Evolutionary conservation across 1,284 basidiomycete genomes (phyloP).

Genomic region (Rhodotorula sp.): DNA sequence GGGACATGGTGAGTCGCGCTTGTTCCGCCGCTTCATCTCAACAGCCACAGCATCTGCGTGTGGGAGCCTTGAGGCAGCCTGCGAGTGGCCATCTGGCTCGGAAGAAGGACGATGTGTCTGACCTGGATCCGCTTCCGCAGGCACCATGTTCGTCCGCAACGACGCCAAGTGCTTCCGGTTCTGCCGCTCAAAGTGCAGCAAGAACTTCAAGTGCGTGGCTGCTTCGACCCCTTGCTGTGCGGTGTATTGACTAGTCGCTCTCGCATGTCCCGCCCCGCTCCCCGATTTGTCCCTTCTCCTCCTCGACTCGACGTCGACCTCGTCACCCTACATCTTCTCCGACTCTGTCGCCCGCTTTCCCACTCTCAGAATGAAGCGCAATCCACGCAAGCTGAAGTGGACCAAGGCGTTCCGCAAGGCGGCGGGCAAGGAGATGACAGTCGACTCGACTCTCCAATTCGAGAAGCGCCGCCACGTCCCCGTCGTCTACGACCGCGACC

Average conservation of each 20-base stretch:
- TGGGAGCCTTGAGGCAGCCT: neutral
- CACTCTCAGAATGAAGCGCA: slow-evolving; percentile 87
- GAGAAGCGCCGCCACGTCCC: slow-evolving; percentile 98
- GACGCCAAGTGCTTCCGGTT: slow-evolving; percentile 96
- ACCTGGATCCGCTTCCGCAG: slow-evolving; percentile 50
- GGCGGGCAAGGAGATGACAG: slow-evolving; percentile 99
- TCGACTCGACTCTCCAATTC: slow-evolving; percentile 98
- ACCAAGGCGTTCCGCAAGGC: slow-evolving; percentile 99
- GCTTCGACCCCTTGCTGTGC: too few species aligned
- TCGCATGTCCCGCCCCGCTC: neutral
- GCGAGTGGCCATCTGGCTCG: neutral
- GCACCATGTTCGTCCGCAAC: slow-evolving; percentile 90
- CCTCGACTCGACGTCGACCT: too few species aligned
- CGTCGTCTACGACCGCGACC: slow-evolving; percentile 93
- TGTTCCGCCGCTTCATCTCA: neutral
- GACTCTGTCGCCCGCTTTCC: neutral
- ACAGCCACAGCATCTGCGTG: neutral
- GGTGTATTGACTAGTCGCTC: neutral
- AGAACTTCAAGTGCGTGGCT: slow-evolving; percentile 84
- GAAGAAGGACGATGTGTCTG: neutral
- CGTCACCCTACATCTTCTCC: neutral
- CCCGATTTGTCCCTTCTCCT: neutral
- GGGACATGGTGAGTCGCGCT: slow-evolving; percentile 67
- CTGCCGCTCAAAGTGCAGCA: slow-evolving; percentile 94
- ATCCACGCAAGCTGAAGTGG: slow-evolving; percentile 98